Conservation (phyloP, 2,329 filamentous ascomycete species). For the Colletotrichum sp. region DNA sequence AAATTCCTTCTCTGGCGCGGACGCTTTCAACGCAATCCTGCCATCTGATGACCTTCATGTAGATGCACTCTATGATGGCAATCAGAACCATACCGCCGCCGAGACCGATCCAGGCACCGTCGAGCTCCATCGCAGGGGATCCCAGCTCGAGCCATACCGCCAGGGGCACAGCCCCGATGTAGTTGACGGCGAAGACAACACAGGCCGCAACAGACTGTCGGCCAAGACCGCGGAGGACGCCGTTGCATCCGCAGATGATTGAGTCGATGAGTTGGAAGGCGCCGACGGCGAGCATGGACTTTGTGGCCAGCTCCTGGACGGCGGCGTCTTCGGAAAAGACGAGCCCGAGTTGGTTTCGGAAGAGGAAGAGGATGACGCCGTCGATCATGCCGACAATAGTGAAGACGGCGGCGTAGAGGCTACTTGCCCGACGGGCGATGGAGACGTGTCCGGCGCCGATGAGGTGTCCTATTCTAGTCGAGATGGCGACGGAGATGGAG, state of each 20-base stretch:
- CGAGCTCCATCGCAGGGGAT: slow-evolving; percentile 30
- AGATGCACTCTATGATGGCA: slow-evolving; percentile 33
- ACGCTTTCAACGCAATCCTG: slow-evolving; percentile 36
- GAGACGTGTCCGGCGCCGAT: slow-evolving; percentile 40
- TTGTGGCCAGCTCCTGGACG: slow-evolving; percentile 32
- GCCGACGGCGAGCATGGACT: slow-evolving; percentile 35
- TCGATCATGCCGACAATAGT: slow-evolving; percentile 36
- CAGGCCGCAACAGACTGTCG: slow-evolving; percentile 41
- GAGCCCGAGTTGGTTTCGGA: slow-evolving; percentile 32
- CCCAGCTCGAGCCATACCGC: slow-evolving; percentile 44
- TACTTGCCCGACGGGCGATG: slow-evolving; percentile 33
- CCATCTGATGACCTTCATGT: slow-evolving; percentile 32
- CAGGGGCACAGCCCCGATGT: slow-evolving; percentile 40
- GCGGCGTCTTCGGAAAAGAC: slow-evolving; percentile 36
- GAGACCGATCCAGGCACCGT: slow-evolving; percentile 40
- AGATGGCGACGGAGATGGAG: slow-evolving; percentile 44
- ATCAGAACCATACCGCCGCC: slow-evolving; percentile 36
- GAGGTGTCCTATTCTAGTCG: slow-evolving; percentile 46
- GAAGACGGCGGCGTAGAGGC: slow-evolving; percentile 38
- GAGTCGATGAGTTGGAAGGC: slow-evolving; percentile 39
- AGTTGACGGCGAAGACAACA: slow-evolving; percentile 40
- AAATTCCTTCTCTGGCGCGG: slow-evolving; percentile 29
- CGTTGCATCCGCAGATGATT: slow-evolving; percentile 39
- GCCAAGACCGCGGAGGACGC: slow-evolving; percentile 42
- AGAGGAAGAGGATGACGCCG: slow-evolving; percentile 32